phyloP scores from a whole-genome alignment of 768 basidiomycete species.

The Stropharia rugosoannulata region DNA sequence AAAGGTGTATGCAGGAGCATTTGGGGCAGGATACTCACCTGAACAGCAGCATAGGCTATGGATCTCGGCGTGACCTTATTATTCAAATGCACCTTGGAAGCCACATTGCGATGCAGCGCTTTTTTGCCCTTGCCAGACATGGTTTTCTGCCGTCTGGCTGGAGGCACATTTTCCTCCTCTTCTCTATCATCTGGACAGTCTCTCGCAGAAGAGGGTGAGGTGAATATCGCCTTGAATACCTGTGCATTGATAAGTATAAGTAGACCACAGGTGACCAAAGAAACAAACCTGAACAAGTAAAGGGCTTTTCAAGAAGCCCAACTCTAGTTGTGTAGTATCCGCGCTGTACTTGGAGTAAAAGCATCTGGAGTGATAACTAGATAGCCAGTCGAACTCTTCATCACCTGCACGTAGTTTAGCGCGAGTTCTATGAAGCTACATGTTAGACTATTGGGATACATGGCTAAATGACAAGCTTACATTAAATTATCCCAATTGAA shows the following conservation, averaged over 20 bases:
- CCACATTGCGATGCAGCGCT: slow-evolving; percentile 7
- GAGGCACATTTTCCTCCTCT: slow-evolving; percentile 10
- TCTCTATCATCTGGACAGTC: slow-evolving; percentile 6
- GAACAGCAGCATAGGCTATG: slow-evolving; percentile 29
- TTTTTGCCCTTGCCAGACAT: background rate
- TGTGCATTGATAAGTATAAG: slow-evolving; percentile 2
- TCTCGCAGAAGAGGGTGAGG: slow-evolving; percentile 16
- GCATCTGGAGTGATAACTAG: background rate
- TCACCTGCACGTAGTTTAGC: slow-evolving; percentile 1
- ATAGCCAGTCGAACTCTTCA: slow-evolving; percentile 5
- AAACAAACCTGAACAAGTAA: slow-evolving; percentile 22
- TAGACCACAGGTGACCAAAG: background rate
- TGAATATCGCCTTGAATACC: slow-evolving; percentile 17
- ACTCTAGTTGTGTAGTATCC: background rate
- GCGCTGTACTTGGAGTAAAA: background rate
- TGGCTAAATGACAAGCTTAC: too few species aligned
- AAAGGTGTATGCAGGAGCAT: background rate
- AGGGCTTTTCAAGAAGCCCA: background rate
- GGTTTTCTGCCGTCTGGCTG: slow-evolving; percentile 1
- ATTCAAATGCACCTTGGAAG: slow-evolving; percentile 14
- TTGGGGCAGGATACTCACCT: slow-evolving; percentile 16
- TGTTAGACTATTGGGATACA: too few species aligned
- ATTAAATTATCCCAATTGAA: too few species aligned
- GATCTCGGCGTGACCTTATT: slow-evolving; percentile 21
- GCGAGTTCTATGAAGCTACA: background rate